A percentile compares a stretch with the other conserved stretches of the same genome.
These are phyloP conservation scores for Coemansia sp. DNA, from an alignment of 371 early-diverging fungal species.

Conservation along the genomic window DNA sequence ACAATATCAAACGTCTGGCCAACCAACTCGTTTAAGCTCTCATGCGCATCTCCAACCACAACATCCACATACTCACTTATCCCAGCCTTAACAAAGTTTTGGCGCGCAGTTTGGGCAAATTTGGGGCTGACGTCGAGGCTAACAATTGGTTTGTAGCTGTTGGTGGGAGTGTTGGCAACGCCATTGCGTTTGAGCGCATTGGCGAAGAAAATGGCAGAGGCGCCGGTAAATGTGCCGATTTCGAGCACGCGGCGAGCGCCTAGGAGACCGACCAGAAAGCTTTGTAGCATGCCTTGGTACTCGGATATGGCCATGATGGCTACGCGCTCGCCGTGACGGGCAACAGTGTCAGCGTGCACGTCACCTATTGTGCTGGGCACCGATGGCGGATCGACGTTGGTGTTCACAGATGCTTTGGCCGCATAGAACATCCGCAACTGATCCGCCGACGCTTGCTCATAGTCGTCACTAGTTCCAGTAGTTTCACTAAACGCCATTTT, in stretches of 20 bases:
- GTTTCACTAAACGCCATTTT: neutral
- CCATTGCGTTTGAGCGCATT: slow-evolving; percentile 39
- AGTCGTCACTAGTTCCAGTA: neutral
- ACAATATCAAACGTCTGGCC: slow-evolving; percentile 45
- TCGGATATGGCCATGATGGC: slow-evolving; percentile 16
- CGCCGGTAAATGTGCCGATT: slow-evolving; percentile 39
- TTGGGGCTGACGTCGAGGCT: slow-evolving; percentile 26
- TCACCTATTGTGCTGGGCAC: slow-evolving; percentile 14
- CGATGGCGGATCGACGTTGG: slow-evolving; percentile 13
- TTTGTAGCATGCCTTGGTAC: slow-evolving; percentile 33
- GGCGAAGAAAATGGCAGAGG: slow-evolving; percentile 34
- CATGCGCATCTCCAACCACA: slow-evolving; percentile 24
- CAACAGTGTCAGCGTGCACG: slow-evolving; percentile 5
- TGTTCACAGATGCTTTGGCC: slow-evolving; percentile 19
- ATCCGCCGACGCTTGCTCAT: slow-evolving; percentile 4
- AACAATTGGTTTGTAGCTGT: slow-evolving; percentile 14
- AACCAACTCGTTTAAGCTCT: slow-evolving; percentile 20
- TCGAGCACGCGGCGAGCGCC: slow-evolving; percentile 36
- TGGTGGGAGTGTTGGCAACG: slow-evolving; percentile 3
- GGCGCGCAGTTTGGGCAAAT: slow-evolving; percentile 21
- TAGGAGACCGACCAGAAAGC: slow-evolving; percentile 26
- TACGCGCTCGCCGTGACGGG: neutral
- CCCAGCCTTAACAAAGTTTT: slow-evolving; percentile 20
- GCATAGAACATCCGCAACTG: slow-evolving; percentile 28
- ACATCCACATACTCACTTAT: slow-evolving; percentile 26